Base-by-base conservation (phyloP, 2,329 filamentous ascomycete species). In the Mariannaea sp. region DNA sequence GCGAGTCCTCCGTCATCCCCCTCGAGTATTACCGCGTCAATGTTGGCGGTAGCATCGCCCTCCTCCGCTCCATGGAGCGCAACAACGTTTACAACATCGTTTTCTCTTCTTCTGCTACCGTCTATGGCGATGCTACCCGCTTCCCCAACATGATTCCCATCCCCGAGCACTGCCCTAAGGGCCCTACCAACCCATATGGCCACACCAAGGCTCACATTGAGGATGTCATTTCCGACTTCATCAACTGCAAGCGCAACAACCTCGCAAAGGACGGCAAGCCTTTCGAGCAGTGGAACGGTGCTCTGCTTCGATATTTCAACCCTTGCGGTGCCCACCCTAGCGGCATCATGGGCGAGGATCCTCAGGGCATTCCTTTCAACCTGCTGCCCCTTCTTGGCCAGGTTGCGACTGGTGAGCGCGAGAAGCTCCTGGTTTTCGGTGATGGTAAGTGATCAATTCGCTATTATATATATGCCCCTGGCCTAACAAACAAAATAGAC, bases 101-200 rank as follows among this genome's bases (percentile, higher is more conserved):
- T 75, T 99, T 99, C 79, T 97, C 93, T 56, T 97, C 92, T 58
- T 97, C 92, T 1, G 94, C 94, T 27, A 99, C 95, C 64, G 94
- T 99, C 63, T 99, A 99, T 74, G 94, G 94, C 70, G 95, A 99
- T 75, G 94, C 93, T 48, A 97, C 94, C 39, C 89, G 92, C 71
- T 90, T 97, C 77, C 86, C 89, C 64, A 88, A 95, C 81, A 99
- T 99, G 94, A 99, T 99, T 62, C 94, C 94, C 60, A 99, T 99
- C 69, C 94, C 94, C 45, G 94, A 99, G 78, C 81, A 90, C 75
- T 99, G 94, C 82, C 94, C 95, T 56, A 90, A 96, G 59, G 93
- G 92, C 45, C 91, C 94, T 12, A 99, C 94, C 64, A 99, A 97
- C 81, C 92, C 93, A 20, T 99, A 99, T 76, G 95, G 94, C 59